phyloP scores from a whole-genome alignment of 2,329 filamentous ascomycete genomes.

The Cladobotryum mycophilum region DNA sequence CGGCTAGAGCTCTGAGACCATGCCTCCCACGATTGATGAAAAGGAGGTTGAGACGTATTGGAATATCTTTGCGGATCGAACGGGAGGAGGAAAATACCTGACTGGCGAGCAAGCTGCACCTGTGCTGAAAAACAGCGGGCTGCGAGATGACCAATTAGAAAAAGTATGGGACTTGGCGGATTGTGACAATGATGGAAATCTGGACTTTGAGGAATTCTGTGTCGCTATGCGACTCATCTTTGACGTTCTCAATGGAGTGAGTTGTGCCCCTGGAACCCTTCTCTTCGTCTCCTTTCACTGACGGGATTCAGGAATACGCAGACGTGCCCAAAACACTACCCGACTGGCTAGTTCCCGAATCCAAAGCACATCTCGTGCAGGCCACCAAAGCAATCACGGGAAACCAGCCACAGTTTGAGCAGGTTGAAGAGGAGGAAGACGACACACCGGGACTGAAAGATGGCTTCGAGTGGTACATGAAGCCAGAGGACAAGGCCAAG shows the following conservation, averaged over 20 bases:
- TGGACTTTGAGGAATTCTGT: constrained; percentile 99
- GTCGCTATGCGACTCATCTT: constrained; percentile 98
- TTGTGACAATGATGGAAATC: constrained; percentile 92
- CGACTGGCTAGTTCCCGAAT: constrained; percentile 96
- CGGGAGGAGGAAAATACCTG: constrained; percentile 53
- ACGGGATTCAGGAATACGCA: constrained; percentile 62
- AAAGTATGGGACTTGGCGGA: constrained; percentile 95
- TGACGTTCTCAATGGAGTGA: constrained; percentile 88
- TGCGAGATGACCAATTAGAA: constrained; percentile 75
- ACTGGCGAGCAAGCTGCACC: constrained; percentile 57
- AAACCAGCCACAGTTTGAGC: constrained; percentile 76
- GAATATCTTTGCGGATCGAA: constrained; percentile 57
- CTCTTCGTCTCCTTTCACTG: background rate
- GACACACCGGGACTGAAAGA: constrained; percentile 83
- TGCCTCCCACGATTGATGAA: constrained; percentile 56
- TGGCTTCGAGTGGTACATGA: constrained; percentile 99
- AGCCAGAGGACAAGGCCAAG: constrained; percentile 79
- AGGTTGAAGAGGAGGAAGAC: constrained; percentile 67
- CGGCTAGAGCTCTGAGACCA: constrained; percentile 24
- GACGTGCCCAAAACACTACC: constrained; percentile 83
- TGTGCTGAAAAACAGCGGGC: constrained; percentile 57
- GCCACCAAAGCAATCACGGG: constrained; percentile 73
- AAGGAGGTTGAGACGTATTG: constrained; percentile 60
- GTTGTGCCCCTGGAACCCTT: constrained; percentile 2
- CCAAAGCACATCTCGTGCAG: constrained; percentile 84